Base-by-base conservation (phyloP, 768 basidiomycete genomes). In the Botryobasidium botryosum region DNA sequence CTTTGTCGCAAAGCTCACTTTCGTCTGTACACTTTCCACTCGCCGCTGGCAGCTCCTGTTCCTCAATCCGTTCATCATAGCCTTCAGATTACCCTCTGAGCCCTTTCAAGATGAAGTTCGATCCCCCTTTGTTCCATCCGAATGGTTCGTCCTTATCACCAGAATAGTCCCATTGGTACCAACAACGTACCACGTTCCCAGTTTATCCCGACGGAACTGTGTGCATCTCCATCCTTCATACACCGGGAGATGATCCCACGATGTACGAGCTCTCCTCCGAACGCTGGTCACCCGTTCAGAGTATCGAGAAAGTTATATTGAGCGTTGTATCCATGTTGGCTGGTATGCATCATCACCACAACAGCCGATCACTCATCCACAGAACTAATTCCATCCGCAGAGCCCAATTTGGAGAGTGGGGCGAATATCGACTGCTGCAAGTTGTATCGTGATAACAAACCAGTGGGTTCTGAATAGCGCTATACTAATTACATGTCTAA, bases 31-130 rank as follows among this genome's bases (percentile, higher is more conserved):
- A 27, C n/a, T 24, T 44, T 50, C 47, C 43, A 48, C 52, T n/a
- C n/a, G n/a, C 40, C 49, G 40, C 36, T 40, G 27, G 31, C 43
- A 26, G 21, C 43, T 37, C 38, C 45, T 35, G 33, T 18, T 40
- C 23, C 6, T 35, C 12, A 25, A 37, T 47, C 49, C 33, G 48
- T 40, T 50, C 45, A n/a, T 38, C 20, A 39, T 47, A 88, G 87
- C 90, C 90, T 0, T 59, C 70, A 31, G 94, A 99, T 58, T 99
- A 99, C 63, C 94, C 94, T 26, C 66, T 99, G 55, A 92, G 86
- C 43, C 94, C 94, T 17, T 97, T 97, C 77, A 96, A 90, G 67
- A 97, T 99, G 94, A 87, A 74, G 57, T 99, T 99, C 56, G 90
- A 96, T 36, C 94, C 94, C 3, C 91, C 92, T 2, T 61, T 99